Conservation (phyloP, 306 rosid species). For the Prunus armeniaca region DNA sequence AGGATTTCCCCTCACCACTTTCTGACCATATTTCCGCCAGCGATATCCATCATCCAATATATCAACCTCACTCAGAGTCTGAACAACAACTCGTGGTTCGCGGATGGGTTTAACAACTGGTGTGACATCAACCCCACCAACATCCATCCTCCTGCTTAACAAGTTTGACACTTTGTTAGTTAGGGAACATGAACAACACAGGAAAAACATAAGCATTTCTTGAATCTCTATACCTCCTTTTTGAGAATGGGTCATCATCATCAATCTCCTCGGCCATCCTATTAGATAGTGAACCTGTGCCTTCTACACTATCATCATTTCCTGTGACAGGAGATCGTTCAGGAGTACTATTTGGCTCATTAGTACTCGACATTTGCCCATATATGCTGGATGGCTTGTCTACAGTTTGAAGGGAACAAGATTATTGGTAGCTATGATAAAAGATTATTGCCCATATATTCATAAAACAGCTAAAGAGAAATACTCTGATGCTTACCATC, state of each 20-base stretch:
- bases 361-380: conserved; percentile 51
- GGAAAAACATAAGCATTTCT: conserved; percentile 20
- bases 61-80: conserved; percentile 96
- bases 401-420: conserved; percentile 28
- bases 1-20: conserved; percentile 98
- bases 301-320: conserved; percentile 59
- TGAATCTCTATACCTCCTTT: conserved; percentile 63
- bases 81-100: conserved; percentile 98
- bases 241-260: conserved; percentile 79
- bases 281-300: conserved; percentile 48
- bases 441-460: conserved; percentile 8
- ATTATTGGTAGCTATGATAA: conserved; percentile 17
- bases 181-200: conserved; percentile 15
- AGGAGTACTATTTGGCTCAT: conserved; percentile 59
- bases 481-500: conserved; percentile 59
- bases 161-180: conserved; percentile 19
- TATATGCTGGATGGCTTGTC: conserved; percentile 56
- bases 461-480: conserved; percentile 1
- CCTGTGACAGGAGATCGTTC: conserved; percentile 49
- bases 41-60: conserved; percentile 99
- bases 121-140: conserved; percentile 58
- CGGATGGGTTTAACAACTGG: conserved; percentile 90
- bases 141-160: conserved; percentile 77
- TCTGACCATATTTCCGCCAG: conserved; percentile 99
- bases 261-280: conserved; percentile 63